Evolutionary conservation across 2,329 filamentous ascomycete species (phyloP).

Genomic region (Davidsoniella eucalypti): DNA sequence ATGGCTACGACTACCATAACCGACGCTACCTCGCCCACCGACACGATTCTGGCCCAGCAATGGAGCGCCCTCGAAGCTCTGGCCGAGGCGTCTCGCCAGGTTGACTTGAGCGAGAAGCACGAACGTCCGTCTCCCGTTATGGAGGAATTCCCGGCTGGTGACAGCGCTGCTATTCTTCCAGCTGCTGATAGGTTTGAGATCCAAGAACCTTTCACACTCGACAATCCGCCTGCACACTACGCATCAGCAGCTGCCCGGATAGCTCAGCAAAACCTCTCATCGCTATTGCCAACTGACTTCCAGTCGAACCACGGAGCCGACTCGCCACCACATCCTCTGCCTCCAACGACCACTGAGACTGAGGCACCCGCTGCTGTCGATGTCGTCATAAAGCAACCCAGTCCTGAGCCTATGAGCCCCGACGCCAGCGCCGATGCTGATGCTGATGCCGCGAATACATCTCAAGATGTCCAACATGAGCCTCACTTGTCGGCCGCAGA

Average conservation of each 20-base stretch:
- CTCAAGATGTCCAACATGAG: constrained; percentile 2
- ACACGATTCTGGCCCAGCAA: constrained; percentile 31
- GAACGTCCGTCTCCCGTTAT: constrained; percentile 19
- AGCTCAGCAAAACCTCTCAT: constrained; percentile 8
- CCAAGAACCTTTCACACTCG: constrained; percentile 42
- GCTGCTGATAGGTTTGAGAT: constrained; percentile 30
- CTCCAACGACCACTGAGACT: neutral
- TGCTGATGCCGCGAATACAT: neutral
- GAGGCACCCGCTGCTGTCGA: neutral
- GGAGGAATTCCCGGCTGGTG: constrained; percentile 21
- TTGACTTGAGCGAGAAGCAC: constrained; percentile 48
- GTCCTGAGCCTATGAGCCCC: constrained; percentile 4
- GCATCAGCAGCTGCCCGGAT: constrained; percentile 21
- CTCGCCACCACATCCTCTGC: neutral
- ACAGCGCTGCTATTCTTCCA: constrained; percentile 6
- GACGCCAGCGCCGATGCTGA: neutral
- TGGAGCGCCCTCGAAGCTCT: constrained; percentile 75
- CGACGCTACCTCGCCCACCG: constrained; percentile 11
- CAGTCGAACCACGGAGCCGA: neutral
- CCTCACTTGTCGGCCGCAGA: constrained; percentile 2
- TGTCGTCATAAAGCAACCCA: neutral
- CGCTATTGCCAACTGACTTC: constrained; percentile 9
- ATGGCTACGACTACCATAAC: constrained; percentile 7
- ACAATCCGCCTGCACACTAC: constrained; percentile 36
- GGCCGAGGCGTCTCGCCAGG: constrained; percentile 71